Evolutionary conservation across 2,329 filamentous ascomycete species (phyloP).

Genomic region (Botrytis fabae): DNA sequence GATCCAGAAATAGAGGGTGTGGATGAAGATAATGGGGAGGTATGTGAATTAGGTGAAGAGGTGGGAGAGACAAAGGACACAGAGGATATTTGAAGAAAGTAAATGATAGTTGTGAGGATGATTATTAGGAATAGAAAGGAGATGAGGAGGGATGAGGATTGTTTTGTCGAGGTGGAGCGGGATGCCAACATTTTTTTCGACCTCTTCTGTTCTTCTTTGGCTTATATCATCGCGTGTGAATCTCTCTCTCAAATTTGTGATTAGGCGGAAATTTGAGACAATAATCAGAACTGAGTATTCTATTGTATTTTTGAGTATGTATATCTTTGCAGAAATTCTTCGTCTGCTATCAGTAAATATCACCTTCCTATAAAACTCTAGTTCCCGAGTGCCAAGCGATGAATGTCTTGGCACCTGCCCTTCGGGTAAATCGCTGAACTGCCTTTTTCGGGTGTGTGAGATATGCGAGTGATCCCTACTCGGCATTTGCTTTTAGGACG

Average conservation of each 20-base stretch:
- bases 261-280: too few relatives aligned
- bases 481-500: neutral
- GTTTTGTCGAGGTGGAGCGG: neutral
- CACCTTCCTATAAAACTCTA: constrained; percentile 12
- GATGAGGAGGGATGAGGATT: neutral
- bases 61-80: neutral
- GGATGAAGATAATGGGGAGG: neutral
- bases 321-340: neutral
- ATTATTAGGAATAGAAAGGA: neutral
- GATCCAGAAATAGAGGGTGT: neutral
- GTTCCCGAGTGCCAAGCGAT: neutral
- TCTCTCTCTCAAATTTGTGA: neutral
- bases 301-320: neutral
- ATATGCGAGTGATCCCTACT: neutral
- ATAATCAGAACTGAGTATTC: neutral
- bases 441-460: neutral
- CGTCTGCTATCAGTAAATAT: neutral
- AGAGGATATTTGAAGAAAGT: neutral
- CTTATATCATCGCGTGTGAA: neutral
- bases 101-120: neutral
- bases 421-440: neutral
- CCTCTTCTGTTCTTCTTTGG: neutral
- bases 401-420: neutral
- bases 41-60: neutral
- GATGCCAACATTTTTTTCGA: neutral